Evolutionary conservation across 306 rosid genomes (phyloP).

Genomic region (Hippophae rhamnoides): DNA sequence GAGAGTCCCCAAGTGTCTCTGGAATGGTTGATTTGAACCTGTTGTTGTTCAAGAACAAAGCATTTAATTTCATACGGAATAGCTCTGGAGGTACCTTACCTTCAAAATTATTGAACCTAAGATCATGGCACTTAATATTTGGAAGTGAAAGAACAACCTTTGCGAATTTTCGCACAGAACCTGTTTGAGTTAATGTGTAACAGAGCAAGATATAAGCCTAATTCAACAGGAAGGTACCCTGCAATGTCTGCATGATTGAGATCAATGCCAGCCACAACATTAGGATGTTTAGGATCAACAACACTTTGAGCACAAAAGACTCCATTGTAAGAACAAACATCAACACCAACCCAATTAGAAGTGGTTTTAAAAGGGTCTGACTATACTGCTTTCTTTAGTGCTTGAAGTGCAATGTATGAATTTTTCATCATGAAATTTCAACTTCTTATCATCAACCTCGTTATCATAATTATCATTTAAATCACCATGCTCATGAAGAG

Average conservation of each 20-base stretch:
- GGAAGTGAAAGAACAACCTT: constrained; percentile 14
- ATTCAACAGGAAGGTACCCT: constrained; percentile 27
- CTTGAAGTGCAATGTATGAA: constrained; percentile 29
- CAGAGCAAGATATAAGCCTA: constrained; percentile 19
- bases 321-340: constrained; percentile 23
- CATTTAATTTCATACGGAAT: constrained; percentile 31
- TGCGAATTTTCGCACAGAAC: constrained; percentile 23
- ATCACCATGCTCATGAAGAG: constrained; percentile 13
- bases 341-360: constrained; percentile 15
- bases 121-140: constrained; percentile 14
- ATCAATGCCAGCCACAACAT: constrained; percentile 25
- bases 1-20: constrained; percentile 35
- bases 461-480: constrained; percentile 16
- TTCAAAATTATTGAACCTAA: constrained; percentile 22
- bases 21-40: constrained; percentile 51
- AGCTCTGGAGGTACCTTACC: constrained; percentile 18
- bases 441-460: background rate
- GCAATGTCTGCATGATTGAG: constrained; percentile 26
- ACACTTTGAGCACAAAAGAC: constrained; percentile 18
- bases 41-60: constrained; percentile 53
- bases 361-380: constrained; percentile 19
- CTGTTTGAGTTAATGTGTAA: constrained; percentile 26
- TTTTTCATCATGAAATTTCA: constrained; percentile 16
- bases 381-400: constrained; percentile 20
- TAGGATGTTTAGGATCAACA: constrained; percentile 6